These are phyloP conservation scores for Clathrus columnatus DNA, from an alignment of 768 basidiomycete genomes.

Conservation along the genomic window DNA sequence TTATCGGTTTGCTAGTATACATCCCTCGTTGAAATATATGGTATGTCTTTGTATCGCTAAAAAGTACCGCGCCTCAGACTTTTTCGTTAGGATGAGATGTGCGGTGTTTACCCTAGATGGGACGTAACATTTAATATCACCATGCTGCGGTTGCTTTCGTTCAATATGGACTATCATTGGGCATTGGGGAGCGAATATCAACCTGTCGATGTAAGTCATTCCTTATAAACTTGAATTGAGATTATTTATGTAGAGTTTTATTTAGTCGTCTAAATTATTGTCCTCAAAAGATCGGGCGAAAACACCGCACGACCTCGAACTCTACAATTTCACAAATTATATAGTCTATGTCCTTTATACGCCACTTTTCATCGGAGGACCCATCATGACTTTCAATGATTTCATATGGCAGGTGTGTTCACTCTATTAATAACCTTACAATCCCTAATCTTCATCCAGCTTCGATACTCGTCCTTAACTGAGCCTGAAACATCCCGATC, in stretches of 20 bases:
- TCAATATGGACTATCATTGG: constrained; percentile 92
- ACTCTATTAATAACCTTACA: background rate
- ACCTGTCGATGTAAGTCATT: constrained; percentile 34
- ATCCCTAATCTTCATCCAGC: constrained; percentile 29
- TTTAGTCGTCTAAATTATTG: constrained; percentile 24
- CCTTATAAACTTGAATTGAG: constrained; percentile 5
- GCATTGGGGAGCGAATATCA: constrained; percentile 35
- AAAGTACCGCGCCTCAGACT: background rate
- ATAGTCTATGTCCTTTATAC: constrained; percentile 84
- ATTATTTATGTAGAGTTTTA: constrained; percentile 2
- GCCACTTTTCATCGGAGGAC: constrained; percentile 92
- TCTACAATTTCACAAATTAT: constrained; percentile 67
- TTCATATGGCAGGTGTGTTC: constrained; percentile 80
- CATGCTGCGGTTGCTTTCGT: constrained; percentile 88
- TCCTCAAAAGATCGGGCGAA: constrained; percentile 54
- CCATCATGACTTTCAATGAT: constrained; percentile 93
- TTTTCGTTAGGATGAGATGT: constrained; percentile 44
- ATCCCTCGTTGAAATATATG: constrained; percentile 45
- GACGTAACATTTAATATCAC: constrained; percentile 92
- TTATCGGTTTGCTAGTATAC: constrained; percentile 54
- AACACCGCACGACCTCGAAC: constrained; percentile 42
- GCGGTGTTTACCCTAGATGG: constrained; percentile 87
- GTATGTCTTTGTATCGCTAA: constrained; percentile 34
- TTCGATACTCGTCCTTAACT: constrained; percentile 43
- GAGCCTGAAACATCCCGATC: constrained; percentile 26